Conservation (phyloP, 768 basidiomycete genomes). For the Mycena olivaceomarginata region DNA sequence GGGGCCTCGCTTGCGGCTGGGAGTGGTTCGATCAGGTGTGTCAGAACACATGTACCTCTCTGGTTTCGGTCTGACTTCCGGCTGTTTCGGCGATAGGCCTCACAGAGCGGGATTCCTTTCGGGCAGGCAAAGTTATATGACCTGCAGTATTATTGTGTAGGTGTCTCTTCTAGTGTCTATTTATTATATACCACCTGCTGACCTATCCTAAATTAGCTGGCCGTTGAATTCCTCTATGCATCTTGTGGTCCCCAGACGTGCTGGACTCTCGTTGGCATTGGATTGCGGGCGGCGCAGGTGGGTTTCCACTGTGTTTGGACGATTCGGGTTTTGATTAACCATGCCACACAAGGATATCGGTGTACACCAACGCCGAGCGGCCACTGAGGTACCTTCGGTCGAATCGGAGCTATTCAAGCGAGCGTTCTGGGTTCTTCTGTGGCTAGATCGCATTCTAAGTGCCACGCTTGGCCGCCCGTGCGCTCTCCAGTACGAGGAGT, state of each 20-base stretch:
- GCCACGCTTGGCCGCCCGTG: neutral
- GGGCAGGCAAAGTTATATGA: neutral
- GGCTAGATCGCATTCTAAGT: neutral
- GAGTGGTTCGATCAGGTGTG: constrained; percentile 68
- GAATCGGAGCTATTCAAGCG: neutral
- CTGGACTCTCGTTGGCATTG: neutral
- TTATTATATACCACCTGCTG: too few species aligned
- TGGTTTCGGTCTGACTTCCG: too few species aligned
- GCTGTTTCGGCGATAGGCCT: constrained; percentile 55
- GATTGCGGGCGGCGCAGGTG: neutral
- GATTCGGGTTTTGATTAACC: too few species aligned
- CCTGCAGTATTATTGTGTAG: neutral
- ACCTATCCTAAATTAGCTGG: constrained; percentile 20
- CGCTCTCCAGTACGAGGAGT: neutral
- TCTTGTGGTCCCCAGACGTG: neutral
- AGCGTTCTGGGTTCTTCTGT: neutral
- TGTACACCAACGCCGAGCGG: neutral
- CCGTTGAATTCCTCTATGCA: neutral
- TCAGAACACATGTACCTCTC: neutral
- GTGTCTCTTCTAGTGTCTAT: neutral
- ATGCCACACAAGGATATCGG: neutral
- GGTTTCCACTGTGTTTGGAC: neutral
- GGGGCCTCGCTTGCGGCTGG: constrained; percentile 57
- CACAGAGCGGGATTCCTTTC: constrained; percentile 74
- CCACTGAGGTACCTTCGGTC: neutral